Base-by-base conservation (phyloP, 768 basidiomycete species). In the Myochromella boudieri region DNA sequence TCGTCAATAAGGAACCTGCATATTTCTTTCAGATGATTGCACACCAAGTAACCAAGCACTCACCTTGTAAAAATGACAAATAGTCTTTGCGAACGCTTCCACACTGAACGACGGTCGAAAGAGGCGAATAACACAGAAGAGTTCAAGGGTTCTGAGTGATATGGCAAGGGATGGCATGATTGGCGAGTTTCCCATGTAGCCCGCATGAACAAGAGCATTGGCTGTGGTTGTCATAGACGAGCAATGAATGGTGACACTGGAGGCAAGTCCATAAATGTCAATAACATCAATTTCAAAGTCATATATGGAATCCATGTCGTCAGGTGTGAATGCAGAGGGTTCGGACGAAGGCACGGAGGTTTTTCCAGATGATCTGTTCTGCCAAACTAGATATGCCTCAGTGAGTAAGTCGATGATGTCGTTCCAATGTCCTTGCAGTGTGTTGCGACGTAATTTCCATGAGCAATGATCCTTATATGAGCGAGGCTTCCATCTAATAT, bases 31-130 rank as follows among this genome's bases (percentile, higher is more conserved):
- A 29, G 28, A 6, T 6, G 6, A 29, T n/a, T 10, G 6, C 8
- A 42, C 8, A 34, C 24, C 4, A 11, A 34, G 32, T 12, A 11
- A 11, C 12, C 6, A 15, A 24, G 28, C 9, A 29, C 33, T 27
- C 24, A 64, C 59, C 18, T 31, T 22, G 14, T 64, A 59, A 9
- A 53, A 34, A 47, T 62, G 52, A 47, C 60, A 67, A 1, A 67
- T 17, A 6, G 54, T 49, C 38, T 60, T 57, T 5, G 53, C 44
- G 44, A 61, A 63, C 0, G 49, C 53, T 40, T 65, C 54, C 11
- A 60, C 25, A 42, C 65, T 59, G 42, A 65, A 55, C 4, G 51
- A 60, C 1, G 53, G 47, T 31, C 57, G 50, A 10, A 22, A 36
- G 14, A 55, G 26, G 17, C 45, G 44, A 9, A 60, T 48, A 10